Evolutionary conservation across 2,329 filamentous ascomycete species (phyloP).

Genomic region (Paecilomyces sp.): DNA sequence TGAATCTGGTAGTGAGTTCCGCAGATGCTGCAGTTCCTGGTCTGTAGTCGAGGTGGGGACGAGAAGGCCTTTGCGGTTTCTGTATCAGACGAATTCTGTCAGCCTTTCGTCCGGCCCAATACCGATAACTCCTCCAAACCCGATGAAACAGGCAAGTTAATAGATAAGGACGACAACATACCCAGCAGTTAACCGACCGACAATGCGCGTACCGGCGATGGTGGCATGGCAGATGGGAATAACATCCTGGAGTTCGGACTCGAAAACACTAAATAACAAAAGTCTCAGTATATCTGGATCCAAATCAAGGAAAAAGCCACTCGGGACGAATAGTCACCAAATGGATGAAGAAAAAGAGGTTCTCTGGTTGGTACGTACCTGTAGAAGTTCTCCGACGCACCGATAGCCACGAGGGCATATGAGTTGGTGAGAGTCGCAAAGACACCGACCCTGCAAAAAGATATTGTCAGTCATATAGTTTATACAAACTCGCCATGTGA

Average conservation of each 20-base stretch:
- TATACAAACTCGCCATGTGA: not conserved
- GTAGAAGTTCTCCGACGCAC: conserved; percentile 98
- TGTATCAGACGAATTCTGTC: conserved; percentile 22
- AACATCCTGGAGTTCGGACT: conserved; percentile 93
- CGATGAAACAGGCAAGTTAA: not conserved
- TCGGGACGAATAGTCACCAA: not conserved
- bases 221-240: conserved; percentile 96
- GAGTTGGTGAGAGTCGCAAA: conserved; percentile 96
- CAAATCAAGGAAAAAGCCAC: not conserved
- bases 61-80: conserved; percentile 93
- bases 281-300: conserved; percentile 1
- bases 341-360: not conserved
- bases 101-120: not conserved
- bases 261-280: conserved; percentile 65
- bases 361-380: conserved; percentile 42
- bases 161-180: conserved; percentile 34
- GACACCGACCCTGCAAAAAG: conserved; percentile 69
- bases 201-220: conserved; percentile 92
- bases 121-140: not conserved
- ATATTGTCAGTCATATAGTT: not conserved
- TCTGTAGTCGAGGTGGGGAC: conserved; percentile 95
- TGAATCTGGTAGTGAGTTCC: conserved; percentile 84
- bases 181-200: conserved; percentile 91
- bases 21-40: conserved; percentile 94
- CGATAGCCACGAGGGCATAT: conserved; percentile 88